phyloP scores from a whole-genome alignment of 345 rosid genomes.

The Rhodamnia rubescens region DNA sequence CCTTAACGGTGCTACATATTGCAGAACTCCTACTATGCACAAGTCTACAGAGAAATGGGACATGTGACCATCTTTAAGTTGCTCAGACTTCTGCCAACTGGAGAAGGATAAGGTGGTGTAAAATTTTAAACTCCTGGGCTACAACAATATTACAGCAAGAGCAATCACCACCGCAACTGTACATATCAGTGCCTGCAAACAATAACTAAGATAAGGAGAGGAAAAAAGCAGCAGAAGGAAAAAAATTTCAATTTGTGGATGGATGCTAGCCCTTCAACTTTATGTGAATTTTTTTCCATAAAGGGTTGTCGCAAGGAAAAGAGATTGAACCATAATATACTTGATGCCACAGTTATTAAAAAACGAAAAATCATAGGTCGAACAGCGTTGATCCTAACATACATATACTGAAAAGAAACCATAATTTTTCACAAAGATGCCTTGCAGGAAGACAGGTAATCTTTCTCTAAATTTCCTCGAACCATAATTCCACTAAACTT shows the following conservation, averaged over 20 bases:
- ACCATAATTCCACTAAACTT: background rate
- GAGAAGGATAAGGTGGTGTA: background rate
- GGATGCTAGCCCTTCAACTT: background rate
- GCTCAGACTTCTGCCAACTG: background rate
- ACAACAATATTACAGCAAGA: conserved; percentile 32
- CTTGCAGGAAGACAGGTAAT: background rate
- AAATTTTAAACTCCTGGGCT: background rate
- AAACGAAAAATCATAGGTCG: background rate
- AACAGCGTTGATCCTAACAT: background rate
- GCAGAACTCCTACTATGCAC: background rate
- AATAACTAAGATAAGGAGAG: background rate
- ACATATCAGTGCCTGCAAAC: conserved; percentile 70
- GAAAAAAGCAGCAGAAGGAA: background rate
- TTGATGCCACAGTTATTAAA: background rate
- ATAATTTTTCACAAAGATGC: background rate
- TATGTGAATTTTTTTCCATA: background rate
- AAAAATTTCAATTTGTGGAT: background rate
- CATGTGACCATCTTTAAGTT: background rate
- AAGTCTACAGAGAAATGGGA: background rate
- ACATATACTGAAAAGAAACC: background rate
- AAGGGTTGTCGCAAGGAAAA: background rate
- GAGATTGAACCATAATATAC: background rate
- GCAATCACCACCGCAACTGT: conserved; percentile 43
- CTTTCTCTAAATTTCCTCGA: background rate
- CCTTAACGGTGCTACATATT: background rate